These are phyloP conservation scores for Phytophthora litchii DNA, from an alignment of 352 stramenopile genomes.

Conservation along the genomic window DNA sequence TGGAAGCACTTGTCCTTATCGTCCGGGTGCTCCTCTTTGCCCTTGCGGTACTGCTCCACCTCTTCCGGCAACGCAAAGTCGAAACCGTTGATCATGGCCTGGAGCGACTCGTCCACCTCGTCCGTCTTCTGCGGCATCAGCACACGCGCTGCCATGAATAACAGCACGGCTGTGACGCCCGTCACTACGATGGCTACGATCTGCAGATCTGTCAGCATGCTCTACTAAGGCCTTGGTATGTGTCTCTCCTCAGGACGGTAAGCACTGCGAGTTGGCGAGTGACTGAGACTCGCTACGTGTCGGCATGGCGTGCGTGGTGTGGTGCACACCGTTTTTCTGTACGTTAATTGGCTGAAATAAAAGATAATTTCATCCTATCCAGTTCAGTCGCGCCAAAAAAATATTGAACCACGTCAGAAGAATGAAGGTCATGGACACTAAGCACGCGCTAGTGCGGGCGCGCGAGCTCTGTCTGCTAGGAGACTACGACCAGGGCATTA, in stretches of 20 bases:
- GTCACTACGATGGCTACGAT: conserved; percentile 71
- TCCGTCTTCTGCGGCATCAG: conserved; percentile 73
- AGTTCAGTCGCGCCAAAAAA: conserved; percentile 9
- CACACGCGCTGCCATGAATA: conserved; percentile 69
- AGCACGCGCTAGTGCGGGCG: conserved; percentile 53
- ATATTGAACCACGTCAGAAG: neutral
- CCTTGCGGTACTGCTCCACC: conserved; percentile 77
- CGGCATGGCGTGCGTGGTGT: conserved; percentile 21
- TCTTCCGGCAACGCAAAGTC: conserved; percentile 86
- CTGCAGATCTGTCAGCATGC: conserved; percentile 75
- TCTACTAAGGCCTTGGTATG: conserved; percentile 19
- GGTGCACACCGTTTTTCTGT: neutral
- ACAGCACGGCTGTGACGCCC: conserved; percentile 56
- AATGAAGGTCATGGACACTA: conserved; percentile 6
- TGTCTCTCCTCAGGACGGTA: conserved; percentile 4
- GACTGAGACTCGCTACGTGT: conserved; percentile 43
- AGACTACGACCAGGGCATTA: conserved; percentile 58
- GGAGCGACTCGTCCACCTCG: conserved; percentile 78
- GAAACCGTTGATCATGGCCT: conserved; percentile 91
- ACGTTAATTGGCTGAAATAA: conserved; percentile 5
- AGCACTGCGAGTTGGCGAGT: conserved; percentile 17
- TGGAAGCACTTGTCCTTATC: conserved; percentile 80
- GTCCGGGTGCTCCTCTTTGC: conserved; percentile 66
- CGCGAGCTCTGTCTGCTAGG: conserved; percentile 69
- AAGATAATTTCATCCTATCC: conserved; percentile 20